Evolutionary conservation across 768 basidiomycete species (phyloP), one percentile per base, ranked within the genome.

Genomic region (Suillus subluteus): DNA sequence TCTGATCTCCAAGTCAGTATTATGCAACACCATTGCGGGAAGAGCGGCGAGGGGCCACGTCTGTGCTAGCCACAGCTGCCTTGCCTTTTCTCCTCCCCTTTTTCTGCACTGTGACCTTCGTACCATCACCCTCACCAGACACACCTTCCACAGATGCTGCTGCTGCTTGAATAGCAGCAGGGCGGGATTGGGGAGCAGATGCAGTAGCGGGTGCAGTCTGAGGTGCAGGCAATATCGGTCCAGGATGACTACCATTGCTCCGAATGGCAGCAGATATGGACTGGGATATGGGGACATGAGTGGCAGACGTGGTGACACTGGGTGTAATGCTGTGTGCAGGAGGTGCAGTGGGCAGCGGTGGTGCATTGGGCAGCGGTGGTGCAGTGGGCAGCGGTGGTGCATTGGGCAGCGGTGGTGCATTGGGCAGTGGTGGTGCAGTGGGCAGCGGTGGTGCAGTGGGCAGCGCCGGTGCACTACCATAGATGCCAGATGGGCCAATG

Each of bases 61-160:
- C n/a, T 13, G 46, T 48, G 11, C 46, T 1, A 48, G n/a, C 46
- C 46, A 46, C 44, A 32, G 4, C 30, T 46, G 46, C 46, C 46
- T 48, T 48, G 48, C 23, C 48, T 23, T 50, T 50, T 50, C 48
- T 50, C 48, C n/a, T 50, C 48, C 48, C 48, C 48, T 50, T 23
- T 12, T 50, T 50, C 48, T 50, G 48, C 48, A 23, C 48, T 2
- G 23, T 50, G 48, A 23, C 23, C 48, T 50, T 50, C 13, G 13
- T 50, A 13, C 12, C 48, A 6, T 50, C 48, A 23, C 48, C 48
- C 48, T 6, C 48, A 50, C 12, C 48, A 50, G 23, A 50, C 48
- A 50, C 48, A 50, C 48, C 48, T 50, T 50, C 48, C 48, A 50
- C 11, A 6, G 4, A 50, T 50, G 48, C 48, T 50, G 13, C 48